Evolutionary conservation across 2,329 filamentous ascomycete genomes (phyloP).

Genomic region (Pseudogymnoascus sp.): DNA sequence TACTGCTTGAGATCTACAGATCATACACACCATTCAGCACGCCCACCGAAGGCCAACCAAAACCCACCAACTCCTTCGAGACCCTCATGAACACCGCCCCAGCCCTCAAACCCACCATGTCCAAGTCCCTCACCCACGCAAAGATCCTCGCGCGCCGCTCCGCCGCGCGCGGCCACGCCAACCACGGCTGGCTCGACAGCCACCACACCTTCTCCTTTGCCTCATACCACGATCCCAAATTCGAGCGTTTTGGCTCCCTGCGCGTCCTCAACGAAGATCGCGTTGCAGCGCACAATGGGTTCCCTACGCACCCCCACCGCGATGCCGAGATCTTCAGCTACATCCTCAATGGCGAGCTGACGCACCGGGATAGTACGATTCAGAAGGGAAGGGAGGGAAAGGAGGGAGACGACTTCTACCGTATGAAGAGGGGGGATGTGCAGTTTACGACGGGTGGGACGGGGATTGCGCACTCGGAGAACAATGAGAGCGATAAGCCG

Average conservation of each 20-base stretch:
- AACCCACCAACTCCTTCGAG: conserved; percentile 3
- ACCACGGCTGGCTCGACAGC: conserved; percentile 82
- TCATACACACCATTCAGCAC: neutral
- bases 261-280: conserved; percentile 86
- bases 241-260: conserved; percentile 64
- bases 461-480: conserved; percentile 71
- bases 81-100: conserved; percentile 24
- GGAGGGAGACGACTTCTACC: conserved; percentile 55
- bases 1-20: conserved; percentile 12
- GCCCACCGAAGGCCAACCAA: neutral
- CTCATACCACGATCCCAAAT: conserved; percentile 48
- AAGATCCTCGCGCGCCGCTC: conserved; percentile 71
- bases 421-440: conserved; percentile 71
- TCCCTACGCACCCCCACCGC: conserved; percentile 76
- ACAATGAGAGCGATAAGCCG: conserved; percentile 64
- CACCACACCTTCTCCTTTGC: conserved; percentile 86
- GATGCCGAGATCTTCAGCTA: conserved; percentile 90
- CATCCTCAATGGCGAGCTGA: conserved; percentile 76
- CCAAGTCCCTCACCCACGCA: conserved; percentile 55
- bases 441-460: conserved; percentile 87
- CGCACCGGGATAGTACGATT: conserved; percentile 80
- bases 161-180: conserved; percentile 61
- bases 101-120: conserved; percentile 41
- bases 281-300: conserved; percentile 64
- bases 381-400: conserved; percentile 54